These are phyloP conservation scores for Clausena lansium DNA, from an alignment of 345 rosid species.

Conservation along the genomic window DNA sequence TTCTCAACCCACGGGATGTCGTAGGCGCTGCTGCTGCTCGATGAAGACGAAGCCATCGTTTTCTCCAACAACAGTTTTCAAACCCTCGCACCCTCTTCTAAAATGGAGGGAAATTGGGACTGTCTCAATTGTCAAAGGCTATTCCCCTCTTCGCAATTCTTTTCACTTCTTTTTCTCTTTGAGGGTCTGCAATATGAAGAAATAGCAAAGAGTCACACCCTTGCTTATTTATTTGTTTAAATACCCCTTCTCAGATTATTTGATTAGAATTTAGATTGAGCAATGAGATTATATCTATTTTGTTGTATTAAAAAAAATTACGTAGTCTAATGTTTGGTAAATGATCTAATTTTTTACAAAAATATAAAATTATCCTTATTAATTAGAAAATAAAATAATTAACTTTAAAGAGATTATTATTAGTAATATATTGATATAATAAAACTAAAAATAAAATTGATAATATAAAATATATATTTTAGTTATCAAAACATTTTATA, in stretches of 20 bases:
- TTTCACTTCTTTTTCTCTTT: not conserved
- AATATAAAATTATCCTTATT: no score
- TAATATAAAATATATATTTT: no score
- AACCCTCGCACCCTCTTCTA: not conserved
- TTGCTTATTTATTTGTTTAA: not conserved
- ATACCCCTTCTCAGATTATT: not conserved
- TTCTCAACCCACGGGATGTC: constrained; percentile 99
- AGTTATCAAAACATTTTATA: no score
- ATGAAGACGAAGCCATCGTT: constrained; percentile 52
- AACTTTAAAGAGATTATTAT: no score
- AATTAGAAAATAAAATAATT: no score
- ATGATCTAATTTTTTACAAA: no score
- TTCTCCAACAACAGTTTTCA: not conserved
- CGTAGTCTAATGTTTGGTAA: no score
- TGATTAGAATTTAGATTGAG: not conserved
- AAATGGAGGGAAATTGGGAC: constrained; percentile 29
- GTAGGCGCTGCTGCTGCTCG: constrained; percentile 35
- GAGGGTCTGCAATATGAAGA: not conserved
- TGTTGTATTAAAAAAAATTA: no score
- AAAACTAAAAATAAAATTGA: no score
- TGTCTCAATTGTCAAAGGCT: not conserved
- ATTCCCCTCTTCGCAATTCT: not conserved
- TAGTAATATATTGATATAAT: no score
- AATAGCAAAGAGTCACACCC: not conserved
- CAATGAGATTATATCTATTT: no score